Evolutionary conservation across 164 flowering plant species (phyloP).

Genomic region (Vitis riparia): DNA sequence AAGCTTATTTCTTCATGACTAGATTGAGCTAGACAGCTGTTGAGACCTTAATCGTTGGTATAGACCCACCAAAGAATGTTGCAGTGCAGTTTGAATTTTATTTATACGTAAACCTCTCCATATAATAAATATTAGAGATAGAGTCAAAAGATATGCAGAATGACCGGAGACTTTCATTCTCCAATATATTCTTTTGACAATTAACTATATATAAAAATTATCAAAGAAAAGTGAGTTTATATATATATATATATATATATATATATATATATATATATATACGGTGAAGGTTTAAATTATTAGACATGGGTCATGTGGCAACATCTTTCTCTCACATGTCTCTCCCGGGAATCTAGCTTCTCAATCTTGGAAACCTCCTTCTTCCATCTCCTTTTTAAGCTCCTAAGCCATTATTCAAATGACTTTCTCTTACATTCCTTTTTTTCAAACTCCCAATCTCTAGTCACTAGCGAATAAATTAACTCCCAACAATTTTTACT

Average conservation of each 20-base stretch:
- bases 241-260: too few relatives aligned
- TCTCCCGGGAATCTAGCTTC: conserved; percentile 30
- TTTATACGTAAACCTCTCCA: too few relatives aligned
- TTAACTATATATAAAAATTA: too few relatives aligned
- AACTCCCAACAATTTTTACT: conserved; percentile 5
- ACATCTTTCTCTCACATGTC: conserved; percentile 27
- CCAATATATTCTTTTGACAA: conserved; percentile 49
- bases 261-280: too few relatives aligned
- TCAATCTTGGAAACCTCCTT: background rate
- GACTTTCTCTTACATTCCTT: conserved; percentile 11
- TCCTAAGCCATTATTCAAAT: background rate
- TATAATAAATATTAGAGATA: conserved; percentile 13
- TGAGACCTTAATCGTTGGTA: conserved; percentile 25
- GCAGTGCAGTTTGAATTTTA: background rate
- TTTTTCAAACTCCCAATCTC: conserved; percentile 5
- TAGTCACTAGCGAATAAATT: background rate
- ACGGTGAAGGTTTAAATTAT: too few relatives aligned
- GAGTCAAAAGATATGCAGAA: conserved; percentile 45
- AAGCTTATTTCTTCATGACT: conserved; percentile 20
- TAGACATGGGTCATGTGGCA: conserved; percentile 13
- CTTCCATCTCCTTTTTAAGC: too few relatives aligned
- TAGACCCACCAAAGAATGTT: conserved; percentile 37
- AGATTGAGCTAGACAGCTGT: conserved; percentile 24
- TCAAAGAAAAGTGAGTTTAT: too few relatives aligned
- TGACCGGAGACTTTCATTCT: conserved; percentile 56